Conservation (phyloP, 176 grass and related monocot species). For the Raddia guianensis region DNA sequence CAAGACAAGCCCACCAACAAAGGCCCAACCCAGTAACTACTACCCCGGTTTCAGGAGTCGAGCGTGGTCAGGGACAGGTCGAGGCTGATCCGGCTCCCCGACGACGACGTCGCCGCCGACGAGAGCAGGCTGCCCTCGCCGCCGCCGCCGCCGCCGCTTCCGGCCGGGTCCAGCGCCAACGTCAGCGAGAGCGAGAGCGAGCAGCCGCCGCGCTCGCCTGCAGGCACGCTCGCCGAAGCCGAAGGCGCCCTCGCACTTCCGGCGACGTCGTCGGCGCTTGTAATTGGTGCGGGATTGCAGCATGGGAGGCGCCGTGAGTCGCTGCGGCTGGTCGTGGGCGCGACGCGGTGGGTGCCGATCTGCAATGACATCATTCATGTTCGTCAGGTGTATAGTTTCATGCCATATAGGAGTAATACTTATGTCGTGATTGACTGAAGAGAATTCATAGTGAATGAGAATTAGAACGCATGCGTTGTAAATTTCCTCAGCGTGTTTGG, state of each 20-base stretch:
- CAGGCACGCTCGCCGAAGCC: not conserved
- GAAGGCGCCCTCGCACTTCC: not conserved
- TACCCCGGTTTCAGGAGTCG: not conserved
- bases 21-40: not conserved
- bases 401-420: too few species aligned
- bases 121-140: constrained; percentile 29
- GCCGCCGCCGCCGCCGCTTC: not conserved
- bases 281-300: not conserved
- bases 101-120: constrained; percentile 25
- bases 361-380: not conserved
- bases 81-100: constrained; percentile 48
- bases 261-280: not conserved
- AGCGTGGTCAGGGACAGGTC: constrained; percentile 41
- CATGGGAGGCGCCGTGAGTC: not conserved
- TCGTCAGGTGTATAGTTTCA: not conserved
- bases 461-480: too few species aligned
- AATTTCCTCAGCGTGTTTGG: too few species aligned
- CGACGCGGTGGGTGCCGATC: not conserved
- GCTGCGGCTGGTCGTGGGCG: not conserved
- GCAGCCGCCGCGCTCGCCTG: not conserved
- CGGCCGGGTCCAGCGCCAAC: constrained; percentile 3
- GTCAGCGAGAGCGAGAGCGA: constrained; percentile 38
- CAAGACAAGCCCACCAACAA: not conserved
- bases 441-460: too few species aligned
- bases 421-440: too few species aligned